A percentile compares a stretch with the other conserved stretches of the same genome.
Evolutionary conservation across 345 rosid genomes (phyloP).

Genomic region (Kandelia obovata): DNA sequence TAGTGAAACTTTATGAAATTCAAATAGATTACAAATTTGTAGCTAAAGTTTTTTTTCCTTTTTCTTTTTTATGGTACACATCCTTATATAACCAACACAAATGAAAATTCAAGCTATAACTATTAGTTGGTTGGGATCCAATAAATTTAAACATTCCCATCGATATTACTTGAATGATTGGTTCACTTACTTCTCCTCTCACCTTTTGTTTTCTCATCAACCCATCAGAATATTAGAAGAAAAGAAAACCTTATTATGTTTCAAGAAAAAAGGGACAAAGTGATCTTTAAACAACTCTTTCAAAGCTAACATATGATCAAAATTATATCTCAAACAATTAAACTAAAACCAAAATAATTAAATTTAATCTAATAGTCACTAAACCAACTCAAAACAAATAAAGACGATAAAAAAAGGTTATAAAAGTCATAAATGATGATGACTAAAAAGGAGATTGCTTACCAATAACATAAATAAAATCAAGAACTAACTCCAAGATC

Average conservation of each 20-base stretch:
- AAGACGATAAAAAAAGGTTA: not conserved
- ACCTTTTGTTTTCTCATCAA: too few relatives aligned
- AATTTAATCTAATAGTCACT: not conserved
- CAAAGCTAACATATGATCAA: not conserved
- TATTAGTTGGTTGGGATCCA: too few relatives aligned
- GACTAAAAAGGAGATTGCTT: not conserved
- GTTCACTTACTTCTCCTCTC: not conserved
- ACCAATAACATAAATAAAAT: not conserved
- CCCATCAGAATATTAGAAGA: not conserved
- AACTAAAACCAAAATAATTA: too few relatives aligned
- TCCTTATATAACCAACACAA: too few relatives aligned
- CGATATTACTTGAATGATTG: not conserved
- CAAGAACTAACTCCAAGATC: not conserved
- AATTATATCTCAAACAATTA: constrained; percentile 6
- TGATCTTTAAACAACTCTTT: not conserved
- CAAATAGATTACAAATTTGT: too few relatives aligned
- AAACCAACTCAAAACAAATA: not conserved
- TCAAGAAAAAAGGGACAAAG: not conserved
- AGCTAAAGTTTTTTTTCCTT: too few relatives aligned
- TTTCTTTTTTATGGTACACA: too few relatives aligned
- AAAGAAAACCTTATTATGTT: not conserved
- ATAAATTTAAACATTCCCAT: not conserved
- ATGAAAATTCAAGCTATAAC: too few relatives aligned
- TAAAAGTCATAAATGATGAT: not conserved
- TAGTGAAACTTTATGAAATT: too few relatives aligned